phyloP scores from a whole-genome alignment of 2,329 filamentous ascomycete species.

The Dactylellina sp. region DNA sequence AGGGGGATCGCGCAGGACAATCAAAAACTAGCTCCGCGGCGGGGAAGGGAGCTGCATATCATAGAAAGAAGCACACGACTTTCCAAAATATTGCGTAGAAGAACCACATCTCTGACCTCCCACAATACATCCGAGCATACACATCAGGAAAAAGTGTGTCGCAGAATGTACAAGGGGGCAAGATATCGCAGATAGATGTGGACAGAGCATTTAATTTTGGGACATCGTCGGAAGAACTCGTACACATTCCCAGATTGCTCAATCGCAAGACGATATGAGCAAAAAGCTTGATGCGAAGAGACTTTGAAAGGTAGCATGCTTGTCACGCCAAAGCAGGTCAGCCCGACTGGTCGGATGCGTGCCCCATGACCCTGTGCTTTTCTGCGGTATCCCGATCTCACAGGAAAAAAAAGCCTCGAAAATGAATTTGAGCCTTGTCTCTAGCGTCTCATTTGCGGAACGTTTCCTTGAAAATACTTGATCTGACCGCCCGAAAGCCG shows the following conservation, averaged over 20 bases:
- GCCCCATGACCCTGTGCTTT: conserved; percentile 51
- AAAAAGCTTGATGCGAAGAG: conserved; percentile 29
- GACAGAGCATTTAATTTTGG: neutral
- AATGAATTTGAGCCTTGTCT: conserved; percentile 19
- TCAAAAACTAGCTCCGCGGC: conserved; percentile 17
- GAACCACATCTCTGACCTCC: conserved; percentile 22
- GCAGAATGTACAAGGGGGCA: conserved; percentile 47
- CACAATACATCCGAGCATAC: conserved; percentile 40
- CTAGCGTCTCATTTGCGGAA: conserved; percentile 33
- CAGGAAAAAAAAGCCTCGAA: conserved; percentile 48
- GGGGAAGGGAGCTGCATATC: conserved; percentile 26
- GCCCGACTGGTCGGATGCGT: conserved; percentile 43
- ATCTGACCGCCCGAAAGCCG: conserved; percentile 44
- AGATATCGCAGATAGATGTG: conserved; percentile 17
- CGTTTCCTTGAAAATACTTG: conserved; percentile 28
- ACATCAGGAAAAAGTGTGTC: conserved; percentile 49
- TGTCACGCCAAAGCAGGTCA: conserved; percentile 51
- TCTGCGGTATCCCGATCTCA: conserved; percentile 49
- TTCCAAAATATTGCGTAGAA: conserved; percentile 21
- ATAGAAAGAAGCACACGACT: conserved; percentile 47
- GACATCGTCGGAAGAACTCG: conserved; percentile 52
- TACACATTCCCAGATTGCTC: conserved; percentile 31
- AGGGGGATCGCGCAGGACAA: conserved; percentile 8
- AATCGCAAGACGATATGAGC: conserved; percentile 9
- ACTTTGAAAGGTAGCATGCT: conserved; percentile 48